Base-by-base conservation (phyloP, 179 eudicot genomes). In the Beta corolliflora region DNA sequence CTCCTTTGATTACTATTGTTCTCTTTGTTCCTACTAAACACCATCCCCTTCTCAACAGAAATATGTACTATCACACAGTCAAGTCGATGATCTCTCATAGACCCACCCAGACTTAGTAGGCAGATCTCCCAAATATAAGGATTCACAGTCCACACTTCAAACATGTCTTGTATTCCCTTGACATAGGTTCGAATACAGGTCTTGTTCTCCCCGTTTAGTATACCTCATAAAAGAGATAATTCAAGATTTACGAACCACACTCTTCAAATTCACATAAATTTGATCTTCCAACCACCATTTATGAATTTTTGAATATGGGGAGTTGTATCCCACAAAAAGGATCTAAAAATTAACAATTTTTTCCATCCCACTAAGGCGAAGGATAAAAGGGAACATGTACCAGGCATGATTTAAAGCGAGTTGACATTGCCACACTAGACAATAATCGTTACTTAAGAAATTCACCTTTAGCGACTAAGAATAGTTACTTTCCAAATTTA, bases 81-180 rank as follows among this genome's bases (percentile, higher is more conserved):
- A 52, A 70, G 14, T 46, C 45, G n/a, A 4, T 16, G 16, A 46
- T 46, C 29, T 70, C 54, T 18, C 73, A 44, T 45, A 18, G 29
- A 70, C 29, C 29, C 50, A 68, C 50, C 7, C 2, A 41, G 50
- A 46, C 73, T 9, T 67, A 15, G 48, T 21, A 36, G 29, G n/a
- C 9, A 2, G 3, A 1, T 18, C 7, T 14, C 1, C 15, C 0
- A 70, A n/a, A 19, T 7, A 70, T 3, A 54, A 21, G 73, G 54
- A 11, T 70, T 7, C 54, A 46, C 25, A 70, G 5, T 70, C 29
- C 73, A 70, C 25, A 19, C 25, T 45, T 70, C 29, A 70, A 70
- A 7, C 29, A 70, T 72, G 58, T 25, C 76, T 72, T 21, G n/a
- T 8, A 72, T 52, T 72, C 29, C 76, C 59, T 72, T 25, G n/a